Percentiles rank a stretch among this genome's conserved stretches.
phyloP scores from a whole-genome alignment of 257 asterid genomes.

The Solanum ossicruentum region DNA sequence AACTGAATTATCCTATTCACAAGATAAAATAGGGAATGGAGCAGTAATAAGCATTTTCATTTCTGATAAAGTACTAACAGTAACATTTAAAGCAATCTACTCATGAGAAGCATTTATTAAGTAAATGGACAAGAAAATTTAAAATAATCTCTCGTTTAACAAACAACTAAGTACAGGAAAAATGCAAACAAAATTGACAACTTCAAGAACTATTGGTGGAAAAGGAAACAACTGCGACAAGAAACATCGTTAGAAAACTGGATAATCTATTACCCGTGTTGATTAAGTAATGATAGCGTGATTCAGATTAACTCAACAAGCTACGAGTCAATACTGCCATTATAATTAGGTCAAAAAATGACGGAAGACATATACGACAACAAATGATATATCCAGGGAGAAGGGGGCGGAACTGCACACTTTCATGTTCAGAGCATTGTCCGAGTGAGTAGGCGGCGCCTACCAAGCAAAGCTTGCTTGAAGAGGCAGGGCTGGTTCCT shows the following conservation, averaged over 20 bases:
- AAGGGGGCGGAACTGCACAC: too few relatives aligned
- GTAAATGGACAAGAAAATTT: background rate
- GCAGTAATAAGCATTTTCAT: background rate
- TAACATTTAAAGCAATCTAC: background rate
- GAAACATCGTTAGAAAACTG: background rate
- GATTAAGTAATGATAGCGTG: background rate
- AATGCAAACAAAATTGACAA: background rate
- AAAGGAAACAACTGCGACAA: background rate
- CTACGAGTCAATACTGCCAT: background rate
- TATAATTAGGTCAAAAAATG: background rate
- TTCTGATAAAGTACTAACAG: background rate
- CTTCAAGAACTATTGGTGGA: background rate
- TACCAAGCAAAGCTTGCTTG: too few relatives aligned
- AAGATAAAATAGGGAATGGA: background rate
- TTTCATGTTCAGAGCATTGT: too few relatives aligned
- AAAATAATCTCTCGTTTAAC: background rate
- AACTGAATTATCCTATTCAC: slow-evolving; percentile 54
- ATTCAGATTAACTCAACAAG: background rate
- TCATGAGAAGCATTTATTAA: background rate
- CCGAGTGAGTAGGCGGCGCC: too few relatives aligned
- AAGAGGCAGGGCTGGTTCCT: background rate
- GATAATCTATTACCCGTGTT: background rate
- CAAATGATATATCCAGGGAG: background rate
- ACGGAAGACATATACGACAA: background rate
- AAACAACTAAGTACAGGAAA: background rate